Conservation (phyloP, 129 eudicot genomes). For the Flaveria ramosissima region DNA sequence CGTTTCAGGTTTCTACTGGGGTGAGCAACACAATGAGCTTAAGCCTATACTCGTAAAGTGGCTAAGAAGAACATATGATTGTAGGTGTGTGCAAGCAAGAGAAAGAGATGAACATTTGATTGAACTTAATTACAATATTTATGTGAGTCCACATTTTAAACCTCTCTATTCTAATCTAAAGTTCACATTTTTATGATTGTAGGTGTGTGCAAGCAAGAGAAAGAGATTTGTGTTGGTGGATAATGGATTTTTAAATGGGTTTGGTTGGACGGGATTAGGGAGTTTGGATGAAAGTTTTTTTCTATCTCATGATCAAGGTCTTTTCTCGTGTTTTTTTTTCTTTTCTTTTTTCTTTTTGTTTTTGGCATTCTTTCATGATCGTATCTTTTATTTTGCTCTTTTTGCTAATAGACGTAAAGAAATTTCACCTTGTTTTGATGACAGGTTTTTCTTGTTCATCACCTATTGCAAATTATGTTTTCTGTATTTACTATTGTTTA, state of each 20-base stretch:
- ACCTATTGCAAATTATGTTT: no score
- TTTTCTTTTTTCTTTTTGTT: no score
- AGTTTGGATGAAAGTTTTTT: constrained; percentile 59
- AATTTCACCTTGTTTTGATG: no score
- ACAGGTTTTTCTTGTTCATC: no score
- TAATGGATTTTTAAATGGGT: constrained; percentile 70
- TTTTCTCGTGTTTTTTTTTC: no score
- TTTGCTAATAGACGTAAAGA: no score
- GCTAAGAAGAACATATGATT: constrained; percentile 43
- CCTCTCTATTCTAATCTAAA: neutral
- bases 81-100: constrained; percentile 90
- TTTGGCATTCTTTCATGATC: no score
- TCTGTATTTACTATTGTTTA: no score
- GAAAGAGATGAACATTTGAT: constrained; percentile 92
- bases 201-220: constrained; percentile 96
- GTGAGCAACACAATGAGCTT: constrained; percentile 78
- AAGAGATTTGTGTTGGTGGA: constrained; percentile 83
- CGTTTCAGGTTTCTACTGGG: constrained; percentile 80
- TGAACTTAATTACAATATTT: constrained; percentile 84
- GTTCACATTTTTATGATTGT: neutral
- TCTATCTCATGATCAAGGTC: no score
- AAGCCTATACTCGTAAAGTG: constrained; percentile 67
- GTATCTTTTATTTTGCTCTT: no score
- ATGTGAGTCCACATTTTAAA: constrained; percentile 39
- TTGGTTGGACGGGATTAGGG: constrained; percentile 97